These are phyloP conservation scores for Hemileccinum impolitum DNA, from an alignment of 768 basidiomycete genomes.

Conservation along the genomic window DNA sequence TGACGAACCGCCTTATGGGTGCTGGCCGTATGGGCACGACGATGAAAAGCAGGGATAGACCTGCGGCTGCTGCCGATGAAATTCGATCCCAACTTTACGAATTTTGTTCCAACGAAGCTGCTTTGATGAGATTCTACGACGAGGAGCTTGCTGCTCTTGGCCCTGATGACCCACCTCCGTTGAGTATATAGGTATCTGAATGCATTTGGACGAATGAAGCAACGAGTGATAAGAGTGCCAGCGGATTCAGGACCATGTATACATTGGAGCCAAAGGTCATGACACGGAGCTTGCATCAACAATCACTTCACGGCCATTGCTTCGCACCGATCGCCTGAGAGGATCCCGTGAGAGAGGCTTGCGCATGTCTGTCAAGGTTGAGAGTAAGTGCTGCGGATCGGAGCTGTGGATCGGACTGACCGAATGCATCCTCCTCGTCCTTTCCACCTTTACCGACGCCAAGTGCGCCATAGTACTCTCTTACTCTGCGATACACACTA, in stretches of 20 bases:
- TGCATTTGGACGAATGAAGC: conserved; percentile 7
- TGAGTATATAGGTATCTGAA: conserved; percentile 37
- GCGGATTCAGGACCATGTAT: conserved; percentile 2
- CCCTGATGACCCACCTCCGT: conserved; percentile 40
- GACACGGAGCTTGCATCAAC: conserved; percentile 43
- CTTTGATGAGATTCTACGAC: conserved; percentile 67
- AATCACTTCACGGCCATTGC: conserved; percentile 71
- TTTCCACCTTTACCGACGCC: conserved; percentile 71
- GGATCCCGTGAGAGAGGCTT: conserved; percentile 68
- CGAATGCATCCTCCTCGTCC: conserved; percentile 89
- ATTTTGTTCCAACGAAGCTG: conserved; percentile 60
- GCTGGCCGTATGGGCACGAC: conserved; percentile 59
- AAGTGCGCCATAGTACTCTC: conserved; percentile 84
- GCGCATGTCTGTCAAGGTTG: conserved; percentile 52
- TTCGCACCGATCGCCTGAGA: conserved; percentile 59
- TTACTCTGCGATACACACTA: conserved; percentile 85
- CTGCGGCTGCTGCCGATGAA: conserved; percentile 56
- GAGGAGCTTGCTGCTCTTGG: conserved; percentile 57
- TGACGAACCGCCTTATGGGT: conserved; percentile 83
- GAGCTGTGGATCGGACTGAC: conserved; percentile 43
- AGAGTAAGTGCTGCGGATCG: background rate
- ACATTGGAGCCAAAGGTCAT: conserved; percentile 18
- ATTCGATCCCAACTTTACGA: conserved; percentile 56
- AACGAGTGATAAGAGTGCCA: conserved; percentile 7
- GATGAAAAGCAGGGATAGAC: conserved; percentile 53